Evolutionary conservation across 176 grass and related monocot genomes (phyloP), one percentile per base, ranked within the genome.

Genomic region (Oryza coarctata): DNA sequence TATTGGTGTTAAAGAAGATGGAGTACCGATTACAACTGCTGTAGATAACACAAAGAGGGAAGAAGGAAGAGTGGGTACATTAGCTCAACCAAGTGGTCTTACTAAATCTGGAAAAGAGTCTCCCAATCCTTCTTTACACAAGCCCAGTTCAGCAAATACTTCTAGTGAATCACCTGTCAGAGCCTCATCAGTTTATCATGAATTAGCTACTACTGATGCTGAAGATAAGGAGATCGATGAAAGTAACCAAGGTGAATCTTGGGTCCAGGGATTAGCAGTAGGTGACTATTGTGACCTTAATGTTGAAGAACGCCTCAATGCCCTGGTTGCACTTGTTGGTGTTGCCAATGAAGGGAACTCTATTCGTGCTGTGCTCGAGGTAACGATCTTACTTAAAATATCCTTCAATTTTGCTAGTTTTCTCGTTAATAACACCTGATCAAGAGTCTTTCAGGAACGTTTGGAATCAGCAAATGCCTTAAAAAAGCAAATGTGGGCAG

Each of bases 401-500:
- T 9, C 18, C 36, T 64, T 74, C 47, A 85, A 34, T 66, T 20
- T 68, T 80, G 47, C 49, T 61, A 55, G 23, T 64, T 83, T 77
- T 60, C 68, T 75, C 12, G 18, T 82, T 61, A 50, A 35, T 33
- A 15, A 22, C 55, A 80, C 32, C 75, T 89, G 35, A 91, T 75
- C 41, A 68, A 39, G 58, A 25, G 30, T 78, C 75, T 71, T 91
- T 66, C 82, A 98, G 95, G 93, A 95, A 88, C 96, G 96, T 63
- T 88, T 99, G 79, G 96, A 95, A 87, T 87, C 87, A 79, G 96
- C 96, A 50, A 99, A 91, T 90, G 85, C 96, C 69, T 86, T 99
- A 74, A 99, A 95, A 80, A 99, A 99, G 80, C 96, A 99, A 88
- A 94, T 99, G 91, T 95, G 89, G 93, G 88, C 90, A 9, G 96